Evolutionary conservation across 495 filamentous ascomycete species (phyloP), one percentile per base, ranked within the genome.

Genomic region (Hypoxylon trugodes): DNA sequence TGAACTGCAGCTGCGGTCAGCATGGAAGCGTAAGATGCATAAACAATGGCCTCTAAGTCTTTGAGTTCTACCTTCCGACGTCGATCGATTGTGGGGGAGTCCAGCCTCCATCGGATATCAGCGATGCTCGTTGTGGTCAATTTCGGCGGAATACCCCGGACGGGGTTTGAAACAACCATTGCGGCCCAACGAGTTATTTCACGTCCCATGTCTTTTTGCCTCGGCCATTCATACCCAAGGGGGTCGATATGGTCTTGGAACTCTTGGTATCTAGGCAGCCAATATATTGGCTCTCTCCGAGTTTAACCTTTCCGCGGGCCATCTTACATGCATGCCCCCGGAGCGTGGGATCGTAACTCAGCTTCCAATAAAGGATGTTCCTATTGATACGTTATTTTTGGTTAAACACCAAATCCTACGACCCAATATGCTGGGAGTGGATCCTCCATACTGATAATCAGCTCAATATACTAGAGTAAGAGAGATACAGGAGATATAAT

Each of bases 111-210:
- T 55, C 41, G 49, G 56, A 38, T 56, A 28, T 43, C 50, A 42
- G 56, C 37, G 54, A 37, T 54, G 28, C 24, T 42, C 28, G 30
- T 49, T 21, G 26, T 46, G 25, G 46, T 41, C 25, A 40, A 33
- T 28, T 13, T 51, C 24, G 21, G 49, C 48, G 22, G 56, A 66
- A 9, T 35, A 51, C 56, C 56, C 56, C 63, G 43, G 56, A 50
- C 48, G 28, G 41, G 49, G 22, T 7, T n/a, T 66, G 62, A 66
- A 66, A 66, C 62, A 37, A 19, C 13, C 6, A 37, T 61, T 56
- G 63, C 56, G 45, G 56, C 50, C 63, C 45, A 61, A 66, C 46
- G 63, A 66, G 48, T 37, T 38, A 66, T 66, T 59, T 66, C 56
- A 56, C 30, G 26, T 22, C 42, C 19, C 18, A 43, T 22, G 12